A percentile compares a stretch with the other conserved stretches of the same genome.
phyloP scores from a whole-genome alignment of 2,329 filamentous ascomycete genomes.

The Trichothecium roseum region DNA sequence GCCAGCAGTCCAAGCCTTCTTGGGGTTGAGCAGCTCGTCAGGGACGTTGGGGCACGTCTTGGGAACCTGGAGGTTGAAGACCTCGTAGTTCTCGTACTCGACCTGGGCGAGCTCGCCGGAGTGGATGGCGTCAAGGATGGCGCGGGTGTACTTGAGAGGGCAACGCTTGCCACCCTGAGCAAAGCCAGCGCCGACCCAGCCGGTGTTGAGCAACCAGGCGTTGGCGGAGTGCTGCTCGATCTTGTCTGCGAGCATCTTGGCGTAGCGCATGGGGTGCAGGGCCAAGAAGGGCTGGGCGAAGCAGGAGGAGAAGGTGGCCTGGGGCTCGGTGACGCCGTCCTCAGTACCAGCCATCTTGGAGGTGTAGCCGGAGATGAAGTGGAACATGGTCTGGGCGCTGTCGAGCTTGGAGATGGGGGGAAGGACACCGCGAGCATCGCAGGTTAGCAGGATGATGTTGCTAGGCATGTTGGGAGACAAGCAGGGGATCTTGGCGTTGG shows the following conservation, averaged over 20 bases:
- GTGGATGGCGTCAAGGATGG: conserved; percentile 97
- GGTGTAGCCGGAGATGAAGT: conserved; percentile 99
- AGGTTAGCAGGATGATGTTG: conserved; percentile 98
- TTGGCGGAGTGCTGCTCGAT: conserved; percentile 91
- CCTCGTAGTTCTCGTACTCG: conserved; percentile 89
- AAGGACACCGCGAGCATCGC: conserved; percentile 92
- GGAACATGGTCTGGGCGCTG: conserved; percentile 97
- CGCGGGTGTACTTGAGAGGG: conserved; percentile 96
- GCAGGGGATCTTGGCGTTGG: conserved; percentile 98
- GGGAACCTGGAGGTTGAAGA: conserved; percentile 96
- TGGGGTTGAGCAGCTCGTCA: conserved; percentile 85
- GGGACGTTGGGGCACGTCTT: conserved; percentile 85
- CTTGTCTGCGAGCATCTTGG: conserved; percentile 97
- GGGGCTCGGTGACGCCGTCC: conserved; percentile 90
- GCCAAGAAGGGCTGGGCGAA: conserved; percentile 99
- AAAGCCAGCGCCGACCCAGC: conserved; percentile 88
- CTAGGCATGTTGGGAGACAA: conserved; percentile 75
- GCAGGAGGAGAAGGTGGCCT: conserved; percentile 98
- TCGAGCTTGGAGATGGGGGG: conserved; percentile 96
- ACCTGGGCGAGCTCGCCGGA: conserved; percentile 86
- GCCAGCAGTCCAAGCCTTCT: conserved; percentile 81
- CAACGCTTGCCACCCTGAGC: conserved; percentile 91
- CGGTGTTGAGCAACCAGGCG: conserved; percentile 97
- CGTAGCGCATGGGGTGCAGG: conserved; percentile 98
- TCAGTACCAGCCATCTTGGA: conserved; percentile 99